Percentiles rank a stretch among this genome's conserved stretches.
These are phyloP conservation scores for Cephalotrichum gorgonifer DNA, from an alignment of 2,329 filamentous ascomycete species.

Conservation along the genomic window DNA sequence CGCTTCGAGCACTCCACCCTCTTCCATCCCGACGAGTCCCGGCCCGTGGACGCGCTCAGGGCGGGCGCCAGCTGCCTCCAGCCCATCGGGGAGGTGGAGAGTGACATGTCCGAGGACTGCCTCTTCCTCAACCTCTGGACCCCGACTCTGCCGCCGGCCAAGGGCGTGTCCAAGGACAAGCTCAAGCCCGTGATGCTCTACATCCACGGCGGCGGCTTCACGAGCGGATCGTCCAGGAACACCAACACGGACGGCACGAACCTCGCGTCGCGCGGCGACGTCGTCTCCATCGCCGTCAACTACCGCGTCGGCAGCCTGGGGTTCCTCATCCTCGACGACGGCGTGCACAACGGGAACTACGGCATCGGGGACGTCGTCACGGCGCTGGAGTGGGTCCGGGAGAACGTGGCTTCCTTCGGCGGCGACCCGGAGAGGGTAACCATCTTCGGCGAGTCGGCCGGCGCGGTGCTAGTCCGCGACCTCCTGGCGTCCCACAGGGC, in stretches of 20 bases:
- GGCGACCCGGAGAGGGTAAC: conserved; percentile 36
- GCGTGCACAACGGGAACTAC: conserved; percentile 33
- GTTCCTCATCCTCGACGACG: conserved; percentile 45
- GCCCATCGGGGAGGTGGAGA: conserved; percentile 16
- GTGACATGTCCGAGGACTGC: conserved; percentile 23
- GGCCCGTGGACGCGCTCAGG: conserved; percentile 12
- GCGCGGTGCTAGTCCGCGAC: conserved; percentile 12
- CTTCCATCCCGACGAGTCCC: conserved; percentile 9
- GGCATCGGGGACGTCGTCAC: conserved; percentile 1
- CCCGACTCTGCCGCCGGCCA: conserved; percentile 21
- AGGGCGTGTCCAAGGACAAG: conserved; percentile 8
- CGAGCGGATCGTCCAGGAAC: conserved; percentile 28
- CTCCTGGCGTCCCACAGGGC: conserved; percentile 16
- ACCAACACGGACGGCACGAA: conserved; percentile 33
- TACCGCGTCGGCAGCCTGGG: conserved; percentile 49
- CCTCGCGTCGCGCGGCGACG: conserved; percentile 32
- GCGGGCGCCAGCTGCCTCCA: conserved; percentile 20
- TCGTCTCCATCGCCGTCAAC: conserved; percentile 36
- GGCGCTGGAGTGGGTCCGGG: conserved; percentile 39
- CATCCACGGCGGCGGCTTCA: conserved; percentile 32
- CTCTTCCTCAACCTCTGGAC: conserved; percentile 36
- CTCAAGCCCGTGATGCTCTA: conserved; percentile 36
- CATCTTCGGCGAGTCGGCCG: conserved; percentile 44
- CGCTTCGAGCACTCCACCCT: conserved; percentile 18
- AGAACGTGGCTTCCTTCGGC: conserved; percentile 38